Evolutionary conservation across 164 flowering plant genomes (phyloP), one percentile per base, ranked within the genome.

Genomic region (Tinospora cordifolia): DNA sequence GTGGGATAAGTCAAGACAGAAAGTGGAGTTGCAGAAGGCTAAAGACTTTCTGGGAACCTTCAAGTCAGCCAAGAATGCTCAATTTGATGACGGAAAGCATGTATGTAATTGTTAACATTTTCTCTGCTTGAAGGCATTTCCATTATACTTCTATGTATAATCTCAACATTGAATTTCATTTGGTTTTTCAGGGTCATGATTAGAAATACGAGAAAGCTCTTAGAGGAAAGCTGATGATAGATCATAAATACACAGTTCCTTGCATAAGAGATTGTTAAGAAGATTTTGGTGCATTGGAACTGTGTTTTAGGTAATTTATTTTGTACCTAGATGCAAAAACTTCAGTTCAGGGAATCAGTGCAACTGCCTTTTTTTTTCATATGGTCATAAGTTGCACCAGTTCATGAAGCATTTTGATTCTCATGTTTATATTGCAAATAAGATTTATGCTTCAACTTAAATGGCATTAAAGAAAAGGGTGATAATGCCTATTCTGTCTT

Each of bases 51-150:
- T 94, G 66, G 83, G 87, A 76, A 90, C 98, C 9, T 94, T 94
- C 82, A 94, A 92, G 77, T 88, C 98, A 46, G 84, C 97, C 21
- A 88, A 83, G 76, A 94, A 94, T 79, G 97, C 97, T 38, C 97
- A 89, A 73, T 90, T 92, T 71, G 85, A 81, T 76, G 98, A 94
- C 76, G 98, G 98, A 47, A 94, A 94, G 73, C 97, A 91, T 66
- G 75, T 72, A 63, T 72, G 79, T 60, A 70, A 69, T 19, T 66
- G 21, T 24, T 57, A 14, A 34, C n/a, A 13, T 22, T 12, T 27
- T 3, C 54, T 72, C 25, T 66, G 59, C 41, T 3, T 60, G 54
- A 6, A 54, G n/a, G 8, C 21, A 54, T 7, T 44, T 44, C 13
- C 2, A 44, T 14, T n/a, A 17, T 19, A 54, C 8, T 54, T 19